Conservation (phyloP, 2,329 filamentous ascomycete genomes). For the Talaromyces marneffei region DNA sequence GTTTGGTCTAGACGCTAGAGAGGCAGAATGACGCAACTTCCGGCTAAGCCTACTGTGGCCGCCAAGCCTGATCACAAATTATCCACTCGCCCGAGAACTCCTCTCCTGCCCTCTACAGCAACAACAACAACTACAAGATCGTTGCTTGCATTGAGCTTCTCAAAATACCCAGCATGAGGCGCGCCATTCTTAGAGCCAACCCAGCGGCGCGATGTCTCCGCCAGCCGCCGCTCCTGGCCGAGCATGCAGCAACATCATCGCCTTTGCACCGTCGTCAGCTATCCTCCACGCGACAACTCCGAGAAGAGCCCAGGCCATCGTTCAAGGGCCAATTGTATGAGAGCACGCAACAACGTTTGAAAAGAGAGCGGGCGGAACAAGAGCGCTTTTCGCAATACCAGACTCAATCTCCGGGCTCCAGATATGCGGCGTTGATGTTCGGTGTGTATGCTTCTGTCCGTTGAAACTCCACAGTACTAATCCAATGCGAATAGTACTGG, state of each 20-base stretch:
- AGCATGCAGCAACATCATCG: not conserved
- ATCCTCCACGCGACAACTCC: not conserved
- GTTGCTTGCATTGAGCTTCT: not conserved
- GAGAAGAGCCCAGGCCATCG: slow-evolving; percentile 32
- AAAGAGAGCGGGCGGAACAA: slow-evolving; percentile 54
- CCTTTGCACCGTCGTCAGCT: not conserved
- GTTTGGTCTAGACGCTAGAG: not conserved
- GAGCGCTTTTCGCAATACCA: slow-evolving; percentile 44
- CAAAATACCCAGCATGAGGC: slow-evolving; percentile 4
- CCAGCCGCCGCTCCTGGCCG: not conserved
- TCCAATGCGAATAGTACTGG: slow-evolving; percentile 37
- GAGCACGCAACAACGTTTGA: slow-evolving; percentile 53
- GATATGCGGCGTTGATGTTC: slow-evolving; percentile 34
- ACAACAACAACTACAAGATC: not conserved
- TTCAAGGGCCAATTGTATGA: slow-evolving; percentile 60
- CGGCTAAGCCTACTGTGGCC: not conserved
- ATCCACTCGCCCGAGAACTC: not conserved
- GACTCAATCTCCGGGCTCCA: slow-evolving; percentile 34
- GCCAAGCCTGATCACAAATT: not conserved
- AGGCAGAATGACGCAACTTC: not conserved
- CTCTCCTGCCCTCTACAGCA: not conserved
- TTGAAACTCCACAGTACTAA: slow-evolving; percentile 14
- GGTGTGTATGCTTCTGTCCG: slow-evolving; percentile 20
- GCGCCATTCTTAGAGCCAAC: slow-evolving; percentile 2
- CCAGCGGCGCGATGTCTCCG: not conserved